Base-by-base conservation (phyloP, 202 grass and related monocot genomes). In the Cymbopogon flexuosus region DNA sequence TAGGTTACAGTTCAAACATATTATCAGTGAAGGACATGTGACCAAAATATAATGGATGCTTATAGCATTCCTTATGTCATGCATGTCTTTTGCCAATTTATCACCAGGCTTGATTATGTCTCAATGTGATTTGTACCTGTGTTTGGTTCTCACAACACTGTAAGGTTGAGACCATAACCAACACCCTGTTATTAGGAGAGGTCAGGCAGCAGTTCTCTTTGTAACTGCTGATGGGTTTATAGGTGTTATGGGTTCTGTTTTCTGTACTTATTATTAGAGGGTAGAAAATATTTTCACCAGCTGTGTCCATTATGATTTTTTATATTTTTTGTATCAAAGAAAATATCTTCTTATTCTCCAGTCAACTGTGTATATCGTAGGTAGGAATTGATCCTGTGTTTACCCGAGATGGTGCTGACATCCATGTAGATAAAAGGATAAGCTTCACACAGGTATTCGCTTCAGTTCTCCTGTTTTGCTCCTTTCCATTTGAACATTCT, bases 401-500 rank as follows among this genome's bases (percentile, higher is more conserved):
- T 87, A 54, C 63, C 58, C 86, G 92, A 89, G 95, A 98, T 83
- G 95, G 95, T 83, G 73, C 92, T 86, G 92, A 98, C 60, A 76
- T 98, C 23, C 86, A 98, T 80, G 86, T 98, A 7, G 90, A 94
- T 37, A 80, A 88, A 62, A 83, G 66, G 57, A 94, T 98, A 91
- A 91, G 82, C 83, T 94, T 98, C 79, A 98, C 92, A 77, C 84
- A 94, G 92, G 93, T 82, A 88, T 73, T 86, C 63, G 21, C 22
- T 81, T 68, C 42, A 63, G n/a, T 15, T 60, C 4, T 66, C 15
- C 40, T 79, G 54, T 41, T 36, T 86, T 65, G 39, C 51, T 68
- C 11, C n/a, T 29, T 79, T 84, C 18, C 12, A 70, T 80, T 57
- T 54, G 41, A 75, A 64, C 29, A 68, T 75, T 59, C 5, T 46